phyloP scores from a whole-genome alignment of 768 basidiomycete genomes.

The Suillus variegatus region DNA sequence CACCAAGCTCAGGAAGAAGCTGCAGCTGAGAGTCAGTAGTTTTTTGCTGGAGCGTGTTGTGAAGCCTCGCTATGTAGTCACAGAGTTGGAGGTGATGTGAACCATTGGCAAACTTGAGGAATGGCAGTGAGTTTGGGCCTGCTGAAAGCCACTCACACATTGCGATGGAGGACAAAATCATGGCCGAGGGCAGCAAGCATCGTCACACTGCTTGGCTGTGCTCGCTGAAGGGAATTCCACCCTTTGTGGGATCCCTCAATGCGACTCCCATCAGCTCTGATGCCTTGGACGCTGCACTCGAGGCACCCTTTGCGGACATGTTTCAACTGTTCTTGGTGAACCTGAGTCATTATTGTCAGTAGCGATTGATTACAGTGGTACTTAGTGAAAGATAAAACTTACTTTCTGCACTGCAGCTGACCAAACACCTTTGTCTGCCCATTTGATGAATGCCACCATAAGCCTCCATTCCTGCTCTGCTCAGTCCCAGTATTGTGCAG shows the following conservation, averaged over 20 bases:
- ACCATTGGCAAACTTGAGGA: conserved; percentile 17
- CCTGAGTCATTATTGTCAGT: conserved; percentile 11
- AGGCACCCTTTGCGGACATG: conserved; percentile 34
- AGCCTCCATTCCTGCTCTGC: no score
- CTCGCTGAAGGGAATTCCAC: conserved; percentile 25
- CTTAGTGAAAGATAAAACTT: background rate
- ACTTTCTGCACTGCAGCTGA: background rate
- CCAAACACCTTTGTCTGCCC: background rate
- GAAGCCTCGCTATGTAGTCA: conserved; percentile 16
- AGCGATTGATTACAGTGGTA: background rate
- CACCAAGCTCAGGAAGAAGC: conserved; percentile 1
- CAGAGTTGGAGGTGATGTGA: conserved; percentile 27
- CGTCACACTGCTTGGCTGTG: conserved; percentile 24
- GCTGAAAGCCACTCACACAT: conserved; percentile 16
- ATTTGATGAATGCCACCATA: background rate
- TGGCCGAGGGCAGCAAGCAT: conserved; percentile 17
- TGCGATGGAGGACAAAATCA: conserved; percentile 25
- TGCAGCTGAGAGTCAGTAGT: background rate
- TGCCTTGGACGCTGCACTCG: conserved; percentile 16
- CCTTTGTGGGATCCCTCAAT: conserved; percentile 33
- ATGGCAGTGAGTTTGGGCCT: background rate
- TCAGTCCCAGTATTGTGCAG: no score
- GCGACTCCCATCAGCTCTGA: conserved; percentile 26
- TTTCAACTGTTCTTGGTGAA: conserved; percentile 26
- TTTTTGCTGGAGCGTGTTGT: conserved; percentile 11